phyloP scores from a whole-genome alignment of 352 stramenopile species.

The Phytopythium delawarense region DNA sequence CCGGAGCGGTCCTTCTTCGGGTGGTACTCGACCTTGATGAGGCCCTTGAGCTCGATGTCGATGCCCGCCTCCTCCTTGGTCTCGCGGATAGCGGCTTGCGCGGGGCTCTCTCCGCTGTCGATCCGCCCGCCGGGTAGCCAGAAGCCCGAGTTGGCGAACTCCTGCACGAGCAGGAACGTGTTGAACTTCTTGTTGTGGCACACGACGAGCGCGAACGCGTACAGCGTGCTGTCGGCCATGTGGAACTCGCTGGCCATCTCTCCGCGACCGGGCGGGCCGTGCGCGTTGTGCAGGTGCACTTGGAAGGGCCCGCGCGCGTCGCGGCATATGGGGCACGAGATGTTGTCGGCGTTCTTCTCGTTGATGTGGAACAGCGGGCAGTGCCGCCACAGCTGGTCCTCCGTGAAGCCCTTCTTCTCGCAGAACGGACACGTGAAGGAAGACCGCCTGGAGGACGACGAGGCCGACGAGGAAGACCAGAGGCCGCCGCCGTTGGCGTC shows the following conservation, averaged over 20 bases:
- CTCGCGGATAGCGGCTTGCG: constrained; percentile 73
- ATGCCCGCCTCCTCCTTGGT: constrained; percentile 86
- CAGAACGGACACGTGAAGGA: constrained; percentile 73
- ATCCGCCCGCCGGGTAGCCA: constrained; percentile 78
- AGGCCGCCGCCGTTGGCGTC: constrained; percentile 8
- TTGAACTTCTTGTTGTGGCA: constrained; percentile 83
- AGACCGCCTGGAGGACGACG: constrained; percentile 5
- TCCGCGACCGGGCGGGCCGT: constrained; percentile 66
- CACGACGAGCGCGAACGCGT: constrained; percentile 83
- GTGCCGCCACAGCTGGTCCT: constrained; percentile 83
- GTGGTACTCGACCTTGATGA: constrained; percentile 85
- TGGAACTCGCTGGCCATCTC: constrained; percentile 83
- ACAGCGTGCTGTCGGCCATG: constrained; percentile 67
- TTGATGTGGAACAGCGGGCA: constrained; percentile 86
- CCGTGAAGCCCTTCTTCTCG: constrained; percentile 57
- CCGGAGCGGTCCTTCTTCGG: constrained; percentile 70
- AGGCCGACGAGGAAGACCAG: constrained; percentile 5
- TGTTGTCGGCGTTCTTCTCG: constrained; percentile 66
- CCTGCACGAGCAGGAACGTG: constrained; percentile 79
- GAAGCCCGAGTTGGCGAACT: constrained; percentile 84
- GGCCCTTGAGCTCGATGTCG: constrained; percentile 68
- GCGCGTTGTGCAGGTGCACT: constrained; percentile 83
- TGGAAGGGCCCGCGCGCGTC: constrained; percentile 72
- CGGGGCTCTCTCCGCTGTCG: constrained; percentile 73
- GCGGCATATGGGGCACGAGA: constrained; percentile 73